A percentile compares a stretch with the other conserved stretches of the same genome.
These are phyloP conservation scores for Phlebiopsis gigantea DNA, from an alignment of 768 basidiomycete species.

Conservation along the genomic window DNA sequence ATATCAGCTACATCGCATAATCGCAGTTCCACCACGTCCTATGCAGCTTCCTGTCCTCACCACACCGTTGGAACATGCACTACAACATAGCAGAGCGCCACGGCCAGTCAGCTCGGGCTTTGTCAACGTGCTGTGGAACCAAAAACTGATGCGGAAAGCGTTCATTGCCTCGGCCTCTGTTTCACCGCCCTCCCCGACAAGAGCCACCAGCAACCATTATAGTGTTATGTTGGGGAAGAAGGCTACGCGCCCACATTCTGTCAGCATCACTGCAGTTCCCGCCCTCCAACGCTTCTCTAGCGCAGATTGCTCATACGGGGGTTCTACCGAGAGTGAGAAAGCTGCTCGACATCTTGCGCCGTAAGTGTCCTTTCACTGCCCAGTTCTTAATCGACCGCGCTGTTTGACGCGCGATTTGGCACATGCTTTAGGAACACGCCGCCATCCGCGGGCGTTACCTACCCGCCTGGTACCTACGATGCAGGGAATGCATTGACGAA, in stretches of 20 bases:
- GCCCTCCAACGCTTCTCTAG: background rate
- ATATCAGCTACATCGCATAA: slow-evolving; percentile 28
- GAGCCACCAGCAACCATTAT: background rate
- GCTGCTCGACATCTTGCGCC: background rate
- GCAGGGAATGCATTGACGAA: background rate
- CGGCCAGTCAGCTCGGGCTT: background rate
- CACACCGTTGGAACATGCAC: background rate
- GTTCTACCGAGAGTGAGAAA: background rate
- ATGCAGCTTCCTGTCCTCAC: background rate
- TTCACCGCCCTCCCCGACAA: background rate
- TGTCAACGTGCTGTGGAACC: slow-evolving; percentile 13
- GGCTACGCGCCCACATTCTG: background rate
- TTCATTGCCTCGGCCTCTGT: background rate
- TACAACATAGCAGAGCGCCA: background rate
- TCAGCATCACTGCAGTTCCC: background rate
- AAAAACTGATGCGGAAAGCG: slow-evolving; percentile 8
- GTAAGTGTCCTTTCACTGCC: too few relatives aligned
- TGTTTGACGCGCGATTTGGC: too few relatives aligned
- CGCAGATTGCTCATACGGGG: background rate
- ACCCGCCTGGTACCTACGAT: background rate
- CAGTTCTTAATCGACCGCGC: too few relatives aligned
- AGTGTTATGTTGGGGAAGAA: background rate
- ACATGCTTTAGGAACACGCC: background rate
- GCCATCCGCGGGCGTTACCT: background rate
- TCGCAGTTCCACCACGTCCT: background rate